Evolutionary conservation across 495 filamentous ascomycete species (phyloP), one percentile per base, ranked within the genome.

Genomic region (Parathielavia hyrcaniae): DNA sequence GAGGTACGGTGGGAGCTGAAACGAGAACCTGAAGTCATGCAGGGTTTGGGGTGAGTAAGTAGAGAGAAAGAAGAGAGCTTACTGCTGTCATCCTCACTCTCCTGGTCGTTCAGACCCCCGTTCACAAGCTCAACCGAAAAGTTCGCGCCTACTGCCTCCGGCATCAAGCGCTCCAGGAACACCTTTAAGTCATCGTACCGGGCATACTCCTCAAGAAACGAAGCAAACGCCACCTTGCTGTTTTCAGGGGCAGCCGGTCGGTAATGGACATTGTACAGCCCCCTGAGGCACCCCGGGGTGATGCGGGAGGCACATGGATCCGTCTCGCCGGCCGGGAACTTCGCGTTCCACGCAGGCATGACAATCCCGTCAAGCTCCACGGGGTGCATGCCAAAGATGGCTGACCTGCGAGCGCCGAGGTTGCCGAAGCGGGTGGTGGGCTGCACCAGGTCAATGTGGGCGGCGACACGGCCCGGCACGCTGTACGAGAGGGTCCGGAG

Each of bases 101-200:
- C 64, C 54, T 71, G 70, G 35, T 81, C 72, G 60, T 73, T 61
- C 57, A 81, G 9, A 20, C 67, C 71, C 4, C 85, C 85, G 60
- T 89, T 86, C 48, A 90, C 77, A 2, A 73, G 71, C 4, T 78
- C 69, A 20, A 84, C 80, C 4, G 79, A 76, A 71, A 90, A 91
- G 60, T 86, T 88, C 61, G 40, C 53, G 2, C 58, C 64, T n/a
- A 43, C 44, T 1, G 69, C 62, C 1, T 72, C 69, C 0, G 83
- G 81, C 5, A 77, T 74, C 53, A 77, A 85, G 20, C 61, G 55
- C 16, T 69, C 5, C 49, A 82, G 62, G 61, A 88, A 87, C 16
- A 58, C 35, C 2, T 77, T 55, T 10, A 85, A 67, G 59, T 86
- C 84, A 23, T 69, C 64, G 53, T 83, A 81, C 23, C 82, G 77